phyloP scores from a whole-genome alignment of 352 stramenopile genomes.

The Achlya hypogyna region DNA sequence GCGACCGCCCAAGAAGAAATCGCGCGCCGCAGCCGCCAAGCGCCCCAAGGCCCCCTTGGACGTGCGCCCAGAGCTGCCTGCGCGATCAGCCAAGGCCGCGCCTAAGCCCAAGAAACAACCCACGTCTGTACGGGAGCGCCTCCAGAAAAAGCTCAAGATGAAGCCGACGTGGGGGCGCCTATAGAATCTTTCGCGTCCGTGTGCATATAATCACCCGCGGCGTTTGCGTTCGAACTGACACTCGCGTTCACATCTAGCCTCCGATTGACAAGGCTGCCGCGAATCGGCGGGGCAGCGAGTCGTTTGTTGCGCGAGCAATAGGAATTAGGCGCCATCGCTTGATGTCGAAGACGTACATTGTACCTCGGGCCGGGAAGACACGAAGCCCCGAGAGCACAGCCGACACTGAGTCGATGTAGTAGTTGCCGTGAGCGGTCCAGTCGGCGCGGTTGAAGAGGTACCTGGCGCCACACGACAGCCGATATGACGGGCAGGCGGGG shows the following conservation, averaged over 20 bases:
- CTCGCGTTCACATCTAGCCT: background rate
- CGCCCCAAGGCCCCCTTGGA: slow-evolving; percentile 24
- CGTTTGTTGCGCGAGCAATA: slow-evolving; percentile 60
- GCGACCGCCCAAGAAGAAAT: slow-evolving; percentile 21
- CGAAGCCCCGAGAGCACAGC: background rate
- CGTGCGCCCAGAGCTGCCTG: slow-evolving; percentile 37
- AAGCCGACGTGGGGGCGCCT: slow-evolving; percentile 23
- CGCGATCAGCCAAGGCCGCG: slow-evolving; percentile 22
- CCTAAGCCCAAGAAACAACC: slow-evolving; percentile 41
- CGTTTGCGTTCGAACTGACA: background rate
- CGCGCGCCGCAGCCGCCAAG: slow-evolving; percentile 25
- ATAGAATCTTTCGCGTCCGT: no score
- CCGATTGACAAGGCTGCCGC: background rate
- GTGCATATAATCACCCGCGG: no score
- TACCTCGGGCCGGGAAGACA: background rate
- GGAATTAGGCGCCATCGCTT: slow-evolving; percentile 6
- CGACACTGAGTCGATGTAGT: slow-evolving; percentile 6
- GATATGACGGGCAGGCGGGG: background rate
- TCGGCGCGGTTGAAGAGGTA: background rate
- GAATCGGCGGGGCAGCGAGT: slow-evolving; percentile 52
- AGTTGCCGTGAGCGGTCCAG: background rate
- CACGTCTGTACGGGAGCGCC: slow-evolving; percentile 46
- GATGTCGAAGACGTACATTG: slow-evolving; percentile 1
- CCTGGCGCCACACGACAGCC: slow-evolving; percentile 2
- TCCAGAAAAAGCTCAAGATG: slow-evolving; percentile 79